phyloP scores from a whole-genome alignment of 441 rosid genomes.

The Brassica balearica region DNA sequence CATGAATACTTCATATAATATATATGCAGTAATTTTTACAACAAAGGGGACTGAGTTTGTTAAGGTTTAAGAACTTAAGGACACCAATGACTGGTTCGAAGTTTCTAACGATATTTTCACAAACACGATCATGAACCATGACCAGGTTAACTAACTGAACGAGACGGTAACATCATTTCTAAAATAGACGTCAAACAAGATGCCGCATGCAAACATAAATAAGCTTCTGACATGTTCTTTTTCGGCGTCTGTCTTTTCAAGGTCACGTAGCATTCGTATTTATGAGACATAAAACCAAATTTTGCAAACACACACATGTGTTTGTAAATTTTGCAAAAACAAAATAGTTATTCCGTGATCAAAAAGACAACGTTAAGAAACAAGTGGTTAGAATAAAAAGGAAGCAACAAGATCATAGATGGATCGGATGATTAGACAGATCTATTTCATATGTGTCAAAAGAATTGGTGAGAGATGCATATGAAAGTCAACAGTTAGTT shows the following conservation, averaged over 20 bases:
- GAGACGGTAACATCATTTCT: not conserved
- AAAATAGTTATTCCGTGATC: not conserved
- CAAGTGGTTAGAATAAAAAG: not conserved
- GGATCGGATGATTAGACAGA: conserved; percentile 8
- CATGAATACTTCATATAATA: not conserved
- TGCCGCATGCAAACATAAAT: conserved; percentile 21
- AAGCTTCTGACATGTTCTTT: conserved; percentile 22
- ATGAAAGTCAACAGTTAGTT: conserved; percentile 36
- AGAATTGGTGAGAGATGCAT: conserved; percentile 28
- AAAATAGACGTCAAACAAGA: conserved; percentile 7
- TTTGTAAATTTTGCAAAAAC: too few relatives aligned
- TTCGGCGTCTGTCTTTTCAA: conserved; percentile 15
- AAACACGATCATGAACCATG: not conserved
- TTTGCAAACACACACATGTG: not conserved
- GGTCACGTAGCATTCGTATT: conserved; percentile 28
- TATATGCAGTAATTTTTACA: not conserved
- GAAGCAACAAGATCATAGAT: not conserved
- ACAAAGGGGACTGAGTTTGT: not conserved
- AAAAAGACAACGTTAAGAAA: not conserved
- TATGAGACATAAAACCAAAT: conserved; percentile 19
- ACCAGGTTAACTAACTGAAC: not conserved
- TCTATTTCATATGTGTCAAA: not conserved
- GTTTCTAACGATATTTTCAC: not conserved
- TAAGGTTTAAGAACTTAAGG: not conserved
- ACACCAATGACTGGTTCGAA: not conserved